phyloP scores from a whole-genome alignment of 2,329 filamentous ascomycete species.

The Ophiocordyceps camponoti-rufipedis region DNA sequence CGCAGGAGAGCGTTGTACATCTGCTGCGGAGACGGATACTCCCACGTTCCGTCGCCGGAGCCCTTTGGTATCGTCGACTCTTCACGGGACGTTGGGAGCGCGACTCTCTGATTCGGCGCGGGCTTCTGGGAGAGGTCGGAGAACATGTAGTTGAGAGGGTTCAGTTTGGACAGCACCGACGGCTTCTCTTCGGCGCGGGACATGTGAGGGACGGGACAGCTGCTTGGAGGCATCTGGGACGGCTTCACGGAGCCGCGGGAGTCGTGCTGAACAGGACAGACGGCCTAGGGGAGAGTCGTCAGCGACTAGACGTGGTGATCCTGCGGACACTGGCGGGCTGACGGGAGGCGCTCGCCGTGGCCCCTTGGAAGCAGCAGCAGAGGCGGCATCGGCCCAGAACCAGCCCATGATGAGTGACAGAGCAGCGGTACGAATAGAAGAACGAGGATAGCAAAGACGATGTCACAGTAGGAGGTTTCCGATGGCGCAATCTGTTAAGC shows the following conservation, averaged over 20 bases:
- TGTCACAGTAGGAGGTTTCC: background rate
- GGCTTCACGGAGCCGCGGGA: constrained; percentile 27
- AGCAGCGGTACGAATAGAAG: background rate
- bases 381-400: constrained; percentile 38
- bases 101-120: constrained; percentile 51
- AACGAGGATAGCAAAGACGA: background rate
- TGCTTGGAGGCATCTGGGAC: constrained; percentile 1
- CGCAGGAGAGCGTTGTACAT: constrained; percentile 98
- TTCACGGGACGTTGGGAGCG: constrained; percentile 66
- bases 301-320: constrained; percentile 3
- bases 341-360: constrained; percentile 4
- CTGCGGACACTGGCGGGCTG: background rate
- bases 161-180: constrained; percentile 36
- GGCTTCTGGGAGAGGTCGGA: constrained; percentile 63
- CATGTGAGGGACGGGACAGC: constrained; percentile 28
- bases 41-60: constrained; percentile 67
- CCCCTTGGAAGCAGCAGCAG: constrained; percentile 15
- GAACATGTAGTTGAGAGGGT: constrained; percentile 91
- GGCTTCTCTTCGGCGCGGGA: constrained; percentile 14
- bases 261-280: constrained; percentile 40
- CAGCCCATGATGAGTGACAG: constrained; percentile 30
- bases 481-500: no score
- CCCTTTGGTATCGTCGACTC: constrained; percentile 81
- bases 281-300: constrained; percentile 18
- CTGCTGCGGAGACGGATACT: constrained; percentile 95